Percentiles rank a stretch among this genome's conserved stretches.
Conservation (phyloP, 2,329 filamentous ascomycete species). For the Pseudonectria foliicola region DNA sequence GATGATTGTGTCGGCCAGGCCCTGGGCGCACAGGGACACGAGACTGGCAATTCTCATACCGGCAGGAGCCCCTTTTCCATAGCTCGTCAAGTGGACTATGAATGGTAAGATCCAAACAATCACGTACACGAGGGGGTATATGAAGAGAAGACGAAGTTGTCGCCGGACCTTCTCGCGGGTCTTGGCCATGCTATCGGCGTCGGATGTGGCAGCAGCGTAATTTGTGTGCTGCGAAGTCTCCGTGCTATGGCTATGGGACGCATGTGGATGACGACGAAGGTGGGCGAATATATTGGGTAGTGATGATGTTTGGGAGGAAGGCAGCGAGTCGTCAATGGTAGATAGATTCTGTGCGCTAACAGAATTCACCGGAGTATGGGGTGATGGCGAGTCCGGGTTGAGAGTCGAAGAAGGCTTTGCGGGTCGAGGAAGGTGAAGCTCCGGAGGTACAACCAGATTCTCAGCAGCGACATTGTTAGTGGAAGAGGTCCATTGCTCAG, state of each 20-base stretch:
- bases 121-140: slow-evolving; percentile 69
- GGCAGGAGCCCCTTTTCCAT: slow-evolving; percentile 39
- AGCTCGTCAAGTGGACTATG: slow-evolving; percentile 48
- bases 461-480: background rate
- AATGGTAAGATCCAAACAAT: slow-evolving; percentile 68
- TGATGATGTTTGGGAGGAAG: slow-evolving; percentile 13
- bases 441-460: slow-evolving; percentile 1
- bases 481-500: background rate
- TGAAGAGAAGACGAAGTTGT: slow-evolving; percentile 65
- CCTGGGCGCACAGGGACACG: slow-evolving; percentile 57
- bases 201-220: slow-evolving; percentile 13
- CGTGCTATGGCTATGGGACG: slow-evolving; percentile 10
- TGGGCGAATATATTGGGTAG: slow-evolving; percentile 20
- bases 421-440: slow-evolving; percentile 1
- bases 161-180: slow-evolving; percentile 53
- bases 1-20: slow-evolving; percentile 58
- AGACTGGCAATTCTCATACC: slow-evolving; percentile 48
- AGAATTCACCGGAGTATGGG: background rate
- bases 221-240: slow-evolving; percentile 9
- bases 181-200: slow-evolving; percentile 23
- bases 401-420: background rate
- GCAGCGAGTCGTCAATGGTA: slow-evolving; percentile 1
- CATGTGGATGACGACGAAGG: slow-evolving; percentile 12
- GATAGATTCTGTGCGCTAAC: slow-evolving; percentile 5
- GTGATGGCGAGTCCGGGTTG: background rate